Percentiles rank a stretch among this genome's conserved stretches.
Conservation (phyloP, 768 basidiomycete species). For the Leccinellum luteum region DNA sequence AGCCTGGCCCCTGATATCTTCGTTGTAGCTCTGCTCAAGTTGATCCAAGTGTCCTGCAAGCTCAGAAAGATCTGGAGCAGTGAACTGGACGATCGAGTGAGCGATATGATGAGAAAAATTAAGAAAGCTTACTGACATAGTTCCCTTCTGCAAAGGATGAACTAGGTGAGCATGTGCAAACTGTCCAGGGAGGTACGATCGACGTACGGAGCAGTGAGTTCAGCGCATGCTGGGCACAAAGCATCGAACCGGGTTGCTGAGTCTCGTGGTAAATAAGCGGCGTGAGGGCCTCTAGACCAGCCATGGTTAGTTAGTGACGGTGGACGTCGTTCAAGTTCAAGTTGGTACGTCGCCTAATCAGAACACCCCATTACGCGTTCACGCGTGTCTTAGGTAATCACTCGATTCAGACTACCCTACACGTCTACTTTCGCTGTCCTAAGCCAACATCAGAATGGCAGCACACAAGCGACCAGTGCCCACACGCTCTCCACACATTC, state of each 20-base stretch:
- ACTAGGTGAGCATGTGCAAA: constrained; percentile 37
- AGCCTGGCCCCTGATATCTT: constrained; percentile 38
- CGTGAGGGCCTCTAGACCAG: constrained; percentile 52
- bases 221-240: constrained; percentile 86
- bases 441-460: constrained; percentile 19
- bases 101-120: neutral
- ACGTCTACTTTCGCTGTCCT: neutral
- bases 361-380: constrained; percentile 25
- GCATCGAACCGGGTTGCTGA: constrained; percentile 75
- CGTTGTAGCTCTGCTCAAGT: constrained; percentile 60
- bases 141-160: constrained; percentile 37
- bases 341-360: constrained; percentile 14
- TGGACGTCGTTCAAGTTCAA: constrained; percentile 14
- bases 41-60: constrained; percentile 68
- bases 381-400: constrained; percentile 33
- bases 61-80: constrained; percentile 72
- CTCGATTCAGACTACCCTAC: constrained; percentile 6
- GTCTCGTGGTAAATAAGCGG: constrained; percentile 72
- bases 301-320: constrained; percentile 40
- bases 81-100: constrained; percentile 51
- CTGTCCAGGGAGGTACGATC: constrained; percentile 34
- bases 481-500: neutral
- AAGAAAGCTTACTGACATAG: constrained; percentile 40
- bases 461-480: constrained; percentile 11
- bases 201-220: constrained; percentile 71